Evolutionary conservation across 164 flowering plant species (phyloP), one percentile per base, ranked within the genome.

Genomic region (Umbilicus rupestris): DNA sequence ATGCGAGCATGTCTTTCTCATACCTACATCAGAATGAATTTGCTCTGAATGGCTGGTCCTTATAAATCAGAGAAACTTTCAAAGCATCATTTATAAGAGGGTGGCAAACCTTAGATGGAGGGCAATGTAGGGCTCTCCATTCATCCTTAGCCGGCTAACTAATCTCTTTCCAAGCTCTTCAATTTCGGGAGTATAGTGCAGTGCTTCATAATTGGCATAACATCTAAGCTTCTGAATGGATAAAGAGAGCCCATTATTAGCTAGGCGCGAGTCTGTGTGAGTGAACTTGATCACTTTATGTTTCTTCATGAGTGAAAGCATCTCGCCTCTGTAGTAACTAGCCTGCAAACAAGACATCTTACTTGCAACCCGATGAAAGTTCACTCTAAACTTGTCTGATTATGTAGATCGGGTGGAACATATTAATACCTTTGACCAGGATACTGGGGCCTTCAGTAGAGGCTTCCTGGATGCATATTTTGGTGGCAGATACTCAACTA

Each of bases 1-100:
- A 84, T 7, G 86, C 79, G 39, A 84, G 83, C 79, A 84, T 84
- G 69, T 84, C 88, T 66, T 82, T 81, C 63, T 84, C 88, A 59
- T 79, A 83, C 67, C 85, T 83, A 75, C 75, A 70, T 16, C 30
- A 35, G 33, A 8, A 26, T 16, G 17, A 9, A 67, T 24, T 52
- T 52, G 14, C 16, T 24, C 31, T 52, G 17, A 26, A 28, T 11
- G 59, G 59, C 4, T 52, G 59, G 28, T 52, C 17, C 30, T 7
- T 10, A 24, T 12, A 24, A 39, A 33, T 26, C 15, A 26, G 10
- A n/a, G 15, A 52, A 22, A 55, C 31, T 55, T 67, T 16, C 37
- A 11, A 24, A 16, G n/a, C 29, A n/a, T 52, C 11, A 31, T n/a
- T 30, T 20, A 9, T 6, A n/a, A 26, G 41, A 24, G 45, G 46